phyloP scores from a whole-genome alignment of 2,329 filamentous ascomycete genomes.

The Neofusicoccum kwambonambiense region DNA sequence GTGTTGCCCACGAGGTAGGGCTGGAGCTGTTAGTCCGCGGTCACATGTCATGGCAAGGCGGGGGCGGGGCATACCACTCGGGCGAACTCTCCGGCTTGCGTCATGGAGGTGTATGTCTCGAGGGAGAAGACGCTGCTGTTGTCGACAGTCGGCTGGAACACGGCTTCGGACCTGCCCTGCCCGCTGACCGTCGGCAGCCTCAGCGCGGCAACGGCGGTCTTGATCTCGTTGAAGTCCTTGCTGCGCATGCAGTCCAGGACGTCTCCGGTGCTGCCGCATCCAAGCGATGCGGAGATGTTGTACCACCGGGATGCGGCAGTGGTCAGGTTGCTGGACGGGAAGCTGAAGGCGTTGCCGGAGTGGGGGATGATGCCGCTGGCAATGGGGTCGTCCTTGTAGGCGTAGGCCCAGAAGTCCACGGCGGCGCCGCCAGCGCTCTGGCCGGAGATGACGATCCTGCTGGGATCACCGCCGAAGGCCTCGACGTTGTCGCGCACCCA shows the following conservation, averaged over 20 bases:
- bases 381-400: conserved; percentile 50
- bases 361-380: conserved; percentile 48
- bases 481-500: conserved; percentile 43
- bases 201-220: conserved; percentile 26
- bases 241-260: conserved; percentile 40
- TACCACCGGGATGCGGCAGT: conserved; percentile 29
- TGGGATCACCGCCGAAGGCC: conserved; percentile 46
- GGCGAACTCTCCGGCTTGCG: background rate
- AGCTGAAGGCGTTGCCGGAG: conserved; percentile 47
- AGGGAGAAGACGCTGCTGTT: background rate
- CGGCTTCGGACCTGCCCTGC: conserved; percentile 22
- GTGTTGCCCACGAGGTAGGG: conserved; percentile 24
- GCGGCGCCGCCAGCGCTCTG: conserved; percentile 21
- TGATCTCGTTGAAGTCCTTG: conserved; percentile 24
- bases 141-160: conserved; percentile 12
- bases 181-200: conserved; percentile 25
- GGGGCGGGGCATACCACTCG: background rate
- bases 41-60: background rate
- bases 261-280: conserved; percentile 31
- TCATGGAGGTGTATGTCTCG: background rate
- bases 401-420: conserved; percentile 50
- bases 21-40: background rate
- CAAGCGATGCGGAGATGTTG: conserved; percentile 40
- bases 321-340: conserved; percentile 28
- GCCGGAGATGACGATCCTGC: conserved; percentile 41